A percentile compares a stretch with the other conserved stretches of the same genome.
Conservation (phyloP, 2,329 filamentous ascomycete species). For the Phaeosphaeriaceae sp. region DNA sequence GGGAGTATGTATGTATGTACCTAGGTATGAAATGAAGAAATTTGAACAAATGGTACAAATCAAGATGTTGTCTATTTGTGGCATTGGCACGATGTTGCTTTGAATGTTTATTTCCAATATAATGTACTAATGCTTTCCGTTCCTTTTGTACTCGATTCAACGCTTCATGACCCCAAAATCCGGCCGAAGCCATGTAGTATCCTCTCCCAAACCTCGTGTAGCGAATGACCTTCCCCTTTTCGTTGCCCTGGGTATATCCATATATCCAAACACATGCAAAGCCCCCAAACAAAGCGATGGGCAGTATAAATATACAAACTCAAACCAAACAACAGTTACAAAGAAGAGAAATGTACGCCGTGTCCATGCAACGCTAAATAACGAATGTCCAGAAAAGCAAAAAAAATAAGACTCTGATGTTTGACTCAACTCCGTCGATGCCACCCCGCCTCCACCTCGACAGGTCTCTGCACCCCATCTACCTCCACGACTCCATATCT, state of each 20-base stretch:
- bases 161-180: no score
- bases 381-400: no score
- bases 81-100: no score
- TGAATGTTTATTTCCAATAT: no score
- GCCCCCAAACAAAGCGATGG: no score
- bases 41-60: not conserved
- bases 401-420: no score
- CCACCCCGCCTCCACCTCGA: conserved; percentile 7
- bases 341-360: not conserved
- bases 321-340: not conserved
- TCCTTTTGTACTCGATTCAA: no score
- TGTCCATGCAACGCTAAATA: not conserved
- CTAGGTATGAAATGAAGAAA: not conserved
- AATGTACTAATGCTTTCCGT: no score
- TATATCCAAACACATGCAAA: not conserved
- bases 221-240: not conserved
- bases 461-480: conserved; percentile 13
- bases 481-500: conserved; percentile 16
- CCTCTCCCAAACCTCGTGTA: not conserved
- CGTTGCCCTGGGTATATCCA: not conserved
- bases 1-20: not conserved
- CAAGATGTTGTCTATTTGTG: not conserved
- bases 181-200: no score
- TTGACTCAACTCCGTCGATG: no score
- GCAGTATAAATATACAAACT: no score